Base-by-base conservation (phyloP, 345 rosid species). In the Syzygium jambos region DNA sequence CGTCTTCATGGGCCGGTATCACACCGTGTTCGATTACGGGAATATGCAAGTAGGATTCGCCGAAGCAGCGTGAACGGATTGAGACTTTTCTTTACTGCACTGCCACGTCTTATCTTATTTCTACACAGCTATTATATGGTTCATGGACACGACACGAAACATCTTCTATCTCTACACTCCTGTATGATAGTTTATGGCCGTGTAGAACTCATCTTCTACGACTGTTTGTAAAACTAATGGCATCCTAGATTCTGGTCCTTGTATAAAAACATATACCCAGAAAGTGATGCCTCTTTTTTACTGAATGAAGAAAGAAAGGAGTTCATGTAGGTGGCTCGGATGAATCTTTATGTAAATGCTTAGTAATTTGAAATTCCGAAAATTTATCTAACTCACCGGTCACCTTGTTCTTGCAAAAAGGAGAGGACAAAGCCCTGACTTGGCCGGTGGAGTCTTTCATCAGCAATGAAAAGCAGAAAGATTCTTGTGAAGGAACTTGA, bases 1-100 rank as follows among this genome's bases (percentile, higher is more conserved):
- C 91, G 92, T 96, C 53, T 96, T 97, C 93, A 96, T 96, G 99
- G 98, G 99, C 23, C 94, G 91, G n/a, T 95, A 91, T 87, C 96
- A 95, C 89, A 94, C 97, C 2, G 94, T 95, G 43, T 94, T 95
- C 41, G 94, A 97, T 92, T 95, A 93, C 9, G 97, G 94, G 80
- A 92, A 97, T 84, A 85, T 91, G 92, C 91, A 91, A 88, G 95
- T 96, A 83, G 99, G 99, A 85, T 97, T 97, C 23, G 99, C 99
- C 2, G 96, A 95, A 92, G 98, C 99, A 51, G 94, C 96, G 78
- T 97, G 90, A 93, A 85, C 78, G 53, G 49, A 21, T 22, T 29
- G 59, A 34, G 17, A 16, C 51, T 49, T 30, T 84, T 38, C 51
- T 51, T 63, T 84, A n/a, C 82, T 51, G 85, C 11, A 51, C 57